Percentiles rank a stretch among this genome's conserved stretches.
These are phyloP conservation scores for Crithidia expoeki DNA, from an alignment of 208 protist genomes.

Conservation along the genomic window DNA sequence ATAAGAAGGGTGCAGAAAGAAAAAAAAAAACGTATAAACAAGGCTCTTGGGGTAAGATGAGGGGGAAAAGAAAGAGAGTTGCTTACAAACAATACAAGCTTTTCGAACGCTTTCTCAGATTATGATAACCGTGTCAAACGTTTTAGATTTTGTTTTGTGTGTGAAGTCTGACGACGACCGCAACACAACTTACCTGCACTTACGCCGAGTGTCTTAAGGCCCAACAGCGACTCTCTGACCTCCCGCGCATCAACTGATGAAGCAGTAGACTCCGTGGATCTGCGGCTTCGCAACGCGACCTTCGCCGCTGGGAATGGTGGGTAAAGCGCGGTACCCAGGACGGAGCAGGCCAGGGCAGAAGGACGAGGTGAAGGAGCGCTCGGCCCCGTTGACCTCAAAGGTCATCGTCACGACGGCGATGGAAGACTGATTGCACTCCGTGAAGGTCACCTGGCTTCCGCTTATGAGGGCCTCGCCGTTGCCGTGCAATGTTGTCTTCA, in stretches of 20 bases:
- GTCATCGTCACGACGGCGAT: conserved; percentile 71
- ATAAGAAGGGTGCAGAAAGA: conserved; percentile 11
- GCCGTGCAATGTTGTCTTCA: conserved; percentile 56
- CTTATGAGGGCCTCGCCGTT: conserved; percentile 50
- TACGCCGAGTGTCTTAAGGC: too few relatives aligned
- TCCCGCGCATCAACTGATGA: conserved; percentile 41
- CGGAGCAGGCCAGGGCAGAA: conserved; percentile 71
- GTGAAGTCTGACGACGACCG: too few relatives aligned
- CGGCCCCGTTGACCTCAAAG: conserved; percentile 70
- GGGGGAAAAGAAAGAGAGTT: conserved; percentile 2
- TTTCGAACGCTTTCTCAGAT: neutral
- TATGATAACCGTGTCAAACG: too few relatives aligned
- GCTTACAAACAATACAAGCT: neutral
- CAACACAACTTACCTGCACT: neutral
- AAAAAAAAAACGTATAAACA: conserved; percentile 5
- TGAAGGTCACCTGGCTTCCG: conserved; percentile 69
- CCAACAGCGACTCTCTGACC: too few relatives aligned
- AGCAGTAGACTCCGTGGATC: conserved; percentile 71
- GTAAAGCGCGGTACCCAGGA: conserved; percentile 73
- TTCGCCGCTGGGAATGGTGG: conserved; percentile 51
- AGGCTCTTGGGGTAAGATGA: neutral
- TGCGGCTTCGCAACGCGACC: conserved; percentile 41
- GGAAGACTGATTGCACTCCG: conserved; percentile 68
- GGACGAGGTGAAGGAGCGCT: conserved; percentile 64
- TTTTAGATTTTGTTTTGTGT: neutral